A percentile compares a stretch with the other conserved stretches of the same genome.
phyloP scores from a whole-genome alignment of 2,329 filamentous ascomycete species.

The Cryphonectria radicalis region DNA sequence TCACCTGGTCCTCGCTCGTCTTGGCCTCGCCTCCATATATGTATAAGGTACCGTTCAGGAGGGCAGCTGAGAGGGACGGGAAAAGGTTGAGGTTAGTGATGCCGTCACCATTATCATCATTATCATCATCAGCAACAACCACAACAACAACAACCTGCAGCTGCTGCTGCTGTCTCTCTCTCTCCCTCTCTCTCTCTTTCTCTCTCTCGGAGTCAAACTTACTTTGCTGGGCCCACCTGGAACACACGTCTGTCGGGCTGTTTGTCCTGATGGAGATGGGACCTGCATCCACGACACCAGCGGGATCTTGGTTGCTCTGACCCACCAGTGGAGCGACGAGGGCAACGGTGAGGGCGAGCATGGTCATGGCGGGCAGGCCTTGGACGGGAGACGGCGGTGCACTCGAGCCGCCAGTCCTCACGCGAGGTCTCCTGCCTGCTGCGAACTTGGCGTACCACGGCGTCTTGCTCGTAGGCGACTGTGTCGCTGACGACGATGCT shows the following conservation, averaged over 20 bases:
- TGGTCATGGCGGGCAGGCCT: conserved; percentile 49
- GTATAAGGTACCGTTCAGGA: conserved; percentile 77
- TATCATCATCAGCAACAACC: too few relatives aligned
- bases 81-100: background rate
- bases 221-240: conserved; percentile 69
- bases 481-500: conserved; percentile 18
- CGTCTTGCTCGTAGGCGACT: conserved; percentile 31
- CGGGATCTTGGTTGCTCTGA: conserved; percentile 47
- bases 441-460: conserved; percentile 51
- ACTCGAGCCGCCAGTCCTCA: conserved; percentile 49
- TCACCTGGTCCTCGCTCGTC: conserved; percentile 58
- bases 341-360: conserved; percentile 55
- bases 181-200: too few relatives aligned
- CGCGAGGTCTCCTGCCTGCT: conserved; percentile 45
- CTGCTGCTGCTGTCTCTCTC: too few relatives aligned
- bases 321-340: conserved; percentile 53
- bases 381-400: conserved; percentile 47
- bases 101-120: too few relatives aligned
- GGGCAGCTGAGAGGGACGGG: conserved; percentile 50
- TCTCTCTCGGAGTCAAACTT: conserved; percentile 30
- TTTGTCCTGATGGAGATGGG: conserved; percentile 48
- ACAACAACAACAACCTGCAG: background rate
- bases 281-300: conserved; percentile 53
- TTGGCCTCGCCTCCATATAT: conserved; percentile 74
- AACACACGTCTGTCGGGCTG: conserved; percentile 62